These are phyloP conservation scores for Aspergillus oerlinghausenensis DNA, from an alignment of 2,329 filamentous ascomycete species.

Conservation along the genomic window DNA sequence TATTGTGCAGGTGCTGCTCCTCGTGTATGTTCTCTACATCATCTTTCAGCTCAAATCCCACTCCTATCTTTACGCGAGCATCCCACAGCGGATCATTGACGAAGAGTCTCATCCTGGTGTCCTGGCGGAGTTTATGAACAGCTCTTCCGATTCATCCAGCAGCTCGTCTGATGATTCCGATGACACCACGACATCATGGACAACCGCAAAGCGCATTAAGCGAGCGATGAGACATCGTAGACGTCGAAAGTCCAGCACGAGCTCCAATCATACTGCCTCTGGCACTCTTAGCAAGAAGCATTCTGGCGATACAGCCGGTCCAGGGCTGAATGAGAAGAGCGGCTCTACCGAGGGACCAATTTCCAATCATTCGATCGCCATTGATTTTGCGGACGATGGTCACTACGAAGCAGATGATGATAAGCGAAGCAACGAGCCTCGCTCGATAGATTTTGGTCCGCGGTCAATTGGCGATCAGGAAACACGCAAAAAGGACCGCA, in stretches of 20 bases:
- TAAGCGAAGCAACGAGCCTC: conserved; percentile 16
- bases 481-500: conserved; percentile 7
- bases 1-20: conserved; percentile 58
- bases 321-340: conserved; percentile 10
- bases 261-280: conserved; percentile 51
- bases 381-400: conserved; percentile 25
- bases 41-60: conserved; percentile 90
- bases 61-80: conserved; percentile 86
- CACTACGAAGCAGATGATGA: conserved; percentile 27
- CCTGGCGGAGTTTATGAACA: conserved; percentile 72
- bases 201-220: conserved; percentile 70
- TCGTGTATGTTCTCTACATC: conserved; percentile 80
- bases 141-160: conserved; percentile 39
- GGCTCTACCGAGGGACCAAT: conserved; percentile 20
- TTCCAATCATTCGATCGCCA: conserved; percentile 19
- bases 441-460: conserved; percentile 27
- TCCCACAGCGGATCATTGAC: conserved; percentile 86
- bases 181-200: conserved; percentile 62
- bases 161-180: conserved; percentile 63
- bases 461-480: conserved; percentile 10
- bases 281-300: conserved; percentile 20
- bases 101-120: conserved; percentile 85
- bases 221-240: conserved; percentile 66
- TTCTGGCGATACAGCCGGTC: conserved; percentile 11
- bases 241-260: conserved; percentile 71